Evolutionary conservation across 2,329 filamentous ascomycete genomes (phyloP).

Genomic region (Biscogniauxia sp.): DNA sequence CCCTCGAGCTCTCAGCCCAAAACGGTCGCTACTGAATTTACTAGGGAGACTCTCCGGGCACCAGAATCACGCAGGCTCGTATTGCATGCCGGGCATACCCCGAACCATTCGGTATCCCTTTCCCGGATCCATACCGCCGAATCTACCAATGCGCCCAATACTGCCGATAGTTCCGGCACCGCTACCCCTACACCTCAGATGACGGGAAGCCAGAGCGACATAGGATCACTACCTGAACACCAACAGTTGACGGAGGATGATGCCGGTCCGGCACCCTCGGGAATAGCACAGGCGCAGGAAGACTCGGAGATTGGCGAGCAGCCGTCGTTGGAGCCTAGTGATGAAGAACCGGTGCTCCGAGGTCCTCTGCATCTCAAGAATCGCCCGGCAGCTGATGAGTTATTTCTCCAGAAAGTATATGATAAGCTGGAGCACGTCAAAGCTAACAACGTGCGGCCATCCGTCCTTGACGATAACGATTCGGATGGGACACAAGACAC

Average conservation of each 20-base stretch:
- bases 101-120: slow-evolving; percentile 54
- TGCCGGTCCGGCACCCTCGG: slow-evolving; percentile 11
- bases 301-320: slow-evolving; percentile 11
- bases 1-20: slow-evolving; percentile 24
- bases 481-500: slow-evolving; percentile 6
- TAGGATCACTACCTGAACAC: slow-evolving; percentile 18
- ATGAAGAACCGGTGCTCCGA: slow-evolving; percentile 46
- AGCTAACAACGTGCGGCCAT: slow-evolving; percentile 46
- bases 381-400: slow-evolving; percentile 54
- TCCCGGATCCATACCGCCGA: slow-evolving; percentile 48
- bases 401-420: slow-evolving; percentile 49
- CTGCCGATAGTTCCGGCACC: slow-evolving; percentile 39
- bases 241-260: slow-evolving; percentile 10
- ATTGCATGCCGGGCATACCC: slow-evolving; percentile 63
- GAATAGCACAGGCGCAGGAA: slow-evolving; percentile 3
- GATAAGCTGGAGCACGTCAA: slow-evolving; percentile 51
- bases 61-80: slow-evolving; percentile 52
- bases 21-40: slow-evolving; percentile 39
- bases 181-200: slow-evolving; percentile 35
- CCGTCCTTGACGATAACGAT: slow-evolving; percentile 33
- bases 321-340: slow-evolving; percentile 37
- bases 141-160: slow-evolving; percentile 40
- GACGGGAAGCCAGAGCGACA: slow-evolving; percentile 15
- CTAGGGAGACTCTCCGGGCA: slow-evolving; percentile 45
- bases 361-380: slow-evolving; percentile 56